Evolutionary conservation across 352 stramenopile species (phyloP).

Genomic region (Phytophthora fragariae): DNA sequence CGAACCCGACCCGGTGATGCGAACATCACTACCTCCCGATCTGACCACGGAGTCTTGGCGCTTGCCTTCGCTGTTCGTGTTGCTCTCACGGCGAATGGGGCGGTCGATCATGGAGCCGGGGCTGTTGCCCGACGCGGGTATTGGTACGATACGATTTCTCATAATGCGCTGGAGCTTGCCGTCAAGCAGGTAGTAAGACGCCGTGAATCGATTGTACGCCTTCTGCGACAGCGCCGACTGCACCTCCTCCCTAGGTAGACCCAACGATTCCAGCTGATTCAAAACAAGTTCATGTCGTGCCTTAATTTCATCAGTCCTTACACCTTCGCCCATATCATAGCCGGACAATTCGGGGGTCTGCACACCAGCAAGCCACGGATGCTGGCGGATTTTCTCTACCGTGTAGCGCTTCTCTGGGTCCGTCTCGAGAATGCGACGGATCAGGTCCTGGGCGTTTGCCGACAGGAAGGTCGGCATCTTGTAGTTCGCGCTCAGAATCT

Average conservation of each 20-base stretch:
- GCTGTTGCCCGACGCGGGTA: constrained; percentile 6
- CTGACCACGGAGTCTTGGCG: constrained; percentile 22
- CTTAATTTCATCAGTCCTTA: constrained; percentile 27
- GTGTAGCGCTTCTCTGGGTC: constrained; percentile 82
- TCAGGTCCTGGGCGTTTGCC: constrained; percentile 78
- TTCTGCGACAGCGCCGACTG: constrained; percentile 52
- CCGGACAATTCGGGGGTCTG: constrained; percentile 21
- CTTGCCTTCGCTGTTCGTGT: constrained; percentile 19
- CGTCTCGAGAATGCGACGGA: constrained; percentile 85
- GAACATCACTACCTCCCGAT: constrained; percentile 19
- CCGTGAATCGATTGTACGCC: constrained; percentile 73
- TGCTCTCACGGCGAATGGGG: constrained; percentile 10
- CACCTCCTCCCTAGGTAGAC: constrained; percentile 53
- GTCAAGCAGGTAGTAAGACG: constrained; percentile 82
- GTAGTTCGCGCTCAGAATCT: constrained; percentile 91
- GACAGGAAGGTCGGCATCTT: constrained; percentile 83
- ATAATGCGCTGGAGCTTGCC: constrained; percentile 57
- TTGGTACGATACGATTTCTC: constrained; percentile 36
- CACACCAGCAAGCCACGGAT: constrained; percentile 79
- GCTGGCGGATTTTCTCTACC: constrained; percentile 79
- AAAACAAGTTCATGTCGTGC: constrained; percentile 56
- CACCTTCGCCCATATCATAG: not conserved
- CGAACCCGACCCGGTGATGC: constrained; percentile 7
- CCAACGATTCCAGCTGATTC: constrained; percentile 55
- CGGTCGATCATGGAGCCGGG: not conserved